Conservation (phyloP, 2,329 filamentous ascomycete species). For the Hortaea sp. region DNA sequence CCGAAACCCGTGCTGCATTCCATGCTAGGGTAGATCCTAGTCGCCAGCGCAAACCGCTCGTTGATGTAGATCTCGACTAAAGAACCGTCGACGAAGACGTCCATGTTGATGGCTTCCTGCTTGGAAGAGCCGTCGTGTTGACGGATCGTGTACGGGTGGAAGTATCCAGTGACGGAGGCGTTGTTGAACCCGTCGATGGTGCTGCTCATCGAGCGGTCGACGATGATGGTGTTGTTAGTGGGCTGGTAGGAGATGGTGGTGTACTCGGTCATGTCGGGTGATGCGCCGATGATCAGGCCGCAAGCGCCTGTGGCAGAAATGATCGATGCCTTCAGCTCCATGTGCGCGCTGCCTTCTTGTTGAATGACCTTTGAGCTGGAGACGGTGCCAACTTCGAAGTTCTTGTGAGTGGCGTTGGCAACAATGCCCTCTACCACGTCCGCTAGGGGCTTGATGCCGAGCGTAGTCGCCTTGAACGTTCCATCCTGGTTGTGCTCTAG, state of each 20-base stretch:
- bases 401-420: slow-evolving; percentile 14
- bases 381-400: slow-evolving; percentile 16
- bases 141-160: slow-evolving; percentile 34
- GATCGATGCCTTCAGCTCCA: slow-evolving; percentile 31
- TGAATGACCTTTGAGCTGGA: slow-evolving; percentile 19
- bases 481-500: slow-evolving; percentile 24
- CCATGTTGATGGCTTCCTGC: slow-evolving; percentile 31
- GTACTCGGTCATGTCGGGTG: slow-evolving; percentile 33
- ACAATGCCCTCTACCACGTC: slow-evolving; percentile 36
- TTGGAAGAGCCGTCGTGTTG: slow-evolving; percentile 11
- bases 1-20: slow-evolving; percentile 35
- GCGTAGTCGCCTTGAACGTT: slow-evolving; percentile 32
- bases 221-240: slow-evolving; percentile 36
- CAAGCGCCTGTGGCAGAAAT: slow-evolving; percentile 28
- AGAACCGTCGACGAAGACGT: slow-evolving; percentile 39
- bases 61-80: slow-evolving; percentile 40
- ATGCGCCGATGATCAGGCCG: slow-evolving; percentile 34
- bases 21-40: slow-evolving; percentile 37
- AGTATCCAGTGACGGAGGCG: slow-evolving; percentile 36
- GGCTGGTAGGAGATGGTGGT: slow-evolving; percentile 38
- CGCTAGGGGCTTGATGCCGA: slow-evolving; percentile 33
- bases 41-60: slow-evolving; percentile 30
- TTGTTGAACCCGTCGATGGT: slow-evolving; percentile 33
- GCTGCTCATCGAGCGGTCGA: slow-evolving; percentile 35
- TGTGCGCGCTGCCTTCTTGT: slow-evolving; percentile 26